A percentile compares a stretch with the other conserved stretches of the same genome.
These are phyloP conservation scores for Malassezia obtusa DNA, from an alignment of 1,284 basidiomycete species.

Conservation along the genomic window DNA sequence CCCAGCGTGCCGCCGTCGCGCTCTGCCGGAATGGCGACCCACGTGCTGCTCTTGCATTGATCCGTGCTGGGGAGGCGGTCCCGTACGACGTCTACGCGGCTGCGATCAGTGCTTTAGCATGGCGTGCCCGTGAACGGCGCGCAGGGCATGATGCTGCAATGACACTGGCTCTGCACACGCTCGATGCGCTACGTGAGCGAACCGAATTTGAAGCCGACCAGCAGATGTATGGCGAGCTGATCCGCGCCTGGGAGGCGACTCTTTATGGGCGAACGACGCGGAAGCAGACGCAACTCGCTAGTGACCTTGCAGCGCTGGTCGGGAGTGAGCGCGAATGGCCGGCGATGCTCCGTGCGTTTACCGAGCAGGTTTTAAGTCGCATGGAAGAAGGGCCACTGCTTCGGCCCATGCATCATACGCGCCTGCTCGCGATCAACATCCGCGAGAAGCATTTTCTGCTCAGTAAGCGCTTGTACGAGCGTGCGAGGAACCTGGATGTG, in stretches of 20 bases:
- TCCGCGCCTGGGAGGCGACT: slow-evolving; percentile 5
- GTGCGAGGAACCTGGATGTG: not conserved
- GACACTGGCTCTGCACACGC: not conserved
- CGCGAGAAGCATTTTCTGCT: not conserved
- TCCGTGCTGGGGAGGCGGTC: not conserved
- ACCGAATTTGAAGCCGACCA: slow-evolving; percentile 6
- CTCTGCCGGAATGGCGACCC: slow-evolving; percentile 6
- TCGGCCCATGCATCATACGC: not conserved
- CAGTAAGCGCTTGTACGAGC: slow-evolving; percentile 3
- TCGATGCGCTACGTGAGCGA: not conserved
- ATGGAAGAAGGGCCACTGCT: not conserved
- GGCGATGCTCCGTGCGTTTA: not conserved
- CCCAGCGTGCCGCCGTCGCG: slow-evolving; percentile 5
- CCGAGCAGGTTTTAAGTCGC: not conserved
- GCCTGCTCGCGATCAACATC: not conserved
- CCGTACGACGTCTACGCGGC: slow-evolving; percentile 15
- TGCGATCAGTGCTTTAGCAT: slow-evolving; percentile 8
- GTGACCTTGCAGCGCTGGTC: not conserved
- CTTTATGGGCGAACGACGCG: not conserved
- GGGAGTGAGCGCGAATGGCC: not conserved
- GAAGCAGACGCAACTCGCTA: not conserved
- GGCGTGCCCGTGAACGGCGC: slow-evolving; percentile 3
- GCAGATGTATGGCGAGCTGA: slow-evolving; percentile 15
- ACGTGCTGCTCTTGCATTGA: not conserved
- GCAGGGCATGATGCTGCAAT: not conserved